Percentiles rank a stretch among this genome's conserved stretches.
These are phyloP conservation scores for Salinomyces thailandicus DNA, from an alignment of 2,329 filamentous ascomycete species.

Conservation along the genomic window DNA sequence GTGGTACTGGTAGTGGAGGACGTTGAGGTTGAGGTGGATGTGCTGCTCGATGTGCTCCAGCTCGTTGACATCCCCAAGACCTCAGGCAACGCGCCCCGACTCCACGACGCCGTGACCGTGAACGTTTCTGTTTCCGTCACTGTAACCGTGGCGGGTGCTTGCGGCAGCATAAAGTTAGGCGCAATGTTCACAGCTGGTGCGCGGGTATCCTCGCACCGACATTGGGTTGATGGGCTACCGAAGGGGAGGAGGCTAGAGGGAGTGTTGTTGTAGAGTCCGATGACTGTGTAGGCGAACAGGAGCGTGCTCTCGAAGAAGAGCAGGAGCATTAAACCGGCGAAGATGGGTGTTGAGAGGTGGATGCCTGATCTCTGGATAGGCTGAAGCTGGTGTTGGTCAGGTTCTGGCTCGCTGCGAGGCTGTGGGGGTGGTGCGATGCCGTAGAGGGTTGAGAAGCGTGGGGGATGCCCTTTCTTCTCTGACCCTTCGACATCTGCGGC, in stretches of 20 bases:
- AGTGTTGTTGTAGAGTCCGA: conserved; percentile 28
- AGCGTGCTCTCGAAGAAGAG: conserved; percentile 26
- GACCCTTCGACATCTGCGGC: conserved; percentile 11
- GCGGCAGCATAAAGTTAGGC: conserved; percentile 24
- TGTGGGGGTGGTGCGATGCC: conserved; percentile 12
- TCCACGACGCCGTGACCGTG: not conserved
- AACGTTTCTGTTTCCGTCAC: conserved; percentile 5
- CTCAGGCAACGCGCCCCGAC: not conserved
- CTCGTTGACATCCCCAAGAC: conserved; percentile 1
- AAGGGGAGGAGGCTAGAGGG: conserved; percentile 18
- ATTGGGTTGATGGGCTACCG: conserved; percentile 5
- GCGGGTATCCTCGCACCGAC: conserved; percentile 9
- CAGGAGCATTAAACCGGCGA: conserved; percentile 24
- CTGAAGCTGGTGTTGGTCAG: not conserved
- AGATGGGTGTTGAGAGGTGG: conserved; percentile 22
- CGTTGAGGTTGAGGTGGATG: conserved; percentile 4
- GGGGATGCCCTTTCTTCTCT: conserved; percentile 21
- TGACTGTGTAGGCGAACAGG: conserved; percentile 29
- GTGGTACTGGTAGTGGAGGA: conserved; percentile 4
- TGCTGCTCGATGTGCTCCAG: conserved; percentile 4
- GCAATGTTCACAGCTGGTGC: conserved; percentile 23
- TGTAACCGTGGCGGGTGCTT: conserved; percentile 4
- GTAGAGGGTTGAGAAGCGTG: conserved; percentile 26
- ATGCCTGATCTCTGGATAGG: conserved; percentile 21
- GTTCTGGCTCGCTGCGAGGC: conserved; percentile 16